Evolutionary conservation across 345 rosid species (phyloP), one percentile per base, ranked within the genome.

Genomic region (Microthlaspi erraticum): DNA sequence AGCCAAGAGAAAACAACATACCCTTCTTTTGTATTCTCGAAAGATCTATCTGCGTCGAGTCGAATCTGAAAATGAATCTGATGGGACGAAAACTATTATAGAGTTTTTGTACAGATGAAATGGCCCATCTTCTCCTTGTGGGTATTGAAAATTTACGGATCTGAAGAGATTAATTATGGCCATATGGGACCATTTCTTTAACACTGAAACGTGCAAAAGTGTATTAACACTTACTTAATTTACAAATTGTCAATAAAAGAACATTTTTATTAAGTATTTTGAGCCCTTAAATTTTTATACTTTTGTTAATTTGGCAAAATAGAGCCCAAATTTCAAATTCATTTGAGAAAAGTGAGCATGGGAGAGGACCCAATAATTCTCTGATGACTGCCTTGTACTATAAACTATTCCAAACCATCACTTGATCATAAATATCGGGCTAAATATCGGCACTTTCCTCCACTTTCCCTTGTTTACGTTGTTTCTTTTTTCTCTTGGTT

Each of bases 141-240:
- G 23, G 29, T 52, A 16, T 70, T 51, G 38, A 51, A 29, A 1
- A 2, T 26, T 11, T 48, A 13, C 29, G 59, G 66, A 64, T 73
- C 44, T 37, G 41, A 16, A 63, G 14, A 72, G 5, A 54, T 19
- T 41, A 26, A 14, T 72, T 36, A 3, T 36, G 39, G 10, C 4
- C 39, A 7, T 8, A 10, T 38, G 31, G 36, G 66, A 49, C 55
- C 61, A 74, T 50, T 38, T 65, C 70, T 56, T 9, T 3, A 38
- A 16, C 39, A 56, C 18, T 48, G 65, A 73, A 73, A 66, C 77
- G 72, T 73, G 77, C 67, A 50, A 50, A 49, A 51, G 32, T 46
- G 60, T 66, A 50, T 73, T 12, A 73, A 73, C 54, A 39, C 8
- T 18, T 73, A 73, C 26, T 64, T 72, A 45, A 64, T 63, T 43